Base-by-base conservation (phyloP, 192 early-diverging fungal species). In the Coemansia sp. region DNA sequence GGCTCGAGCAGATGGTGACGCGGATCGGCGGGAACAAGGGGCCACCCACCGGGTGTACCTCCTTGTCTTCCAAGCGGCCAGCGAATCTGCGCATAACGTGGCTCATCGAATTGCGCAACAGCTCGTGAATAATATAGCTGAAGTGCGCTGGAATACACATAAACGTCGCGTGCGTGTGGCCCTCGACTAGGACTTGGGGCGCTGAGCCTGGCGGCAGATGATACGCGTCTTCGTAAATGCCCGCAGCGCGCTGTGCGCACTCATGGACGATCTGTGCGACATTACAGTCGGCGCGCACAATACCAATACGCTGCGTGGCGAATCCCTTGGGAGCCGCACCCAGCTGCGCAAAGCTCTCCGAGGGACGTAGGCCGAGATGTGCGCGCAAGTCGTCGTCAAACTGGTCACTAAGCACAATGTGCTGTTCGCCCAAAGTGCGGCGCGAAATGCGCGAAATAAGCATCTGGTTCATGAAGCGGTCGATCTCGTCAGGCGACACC, bases 91-190 rank as follows among this genome's bases (percentile, higher is more conserved):
- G 72, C 66, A 92, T 86, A 23, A 93, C 93, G 62, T 87, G 86
- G 45, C 87, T 77, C 85, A 95, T 92, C 41, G 90, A 87, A 84
- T 96, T 96, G 68, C 91, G 90, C 64, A 98, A 76, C 48, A 98
- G 78, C 84, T 98, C 95, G 62, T 92, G 95, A 19, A 98, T 61
- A 41, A 98, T 92, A 73, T 97, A 95, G 80, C 95, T 94, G 63
- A 97, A 89, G 64, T 98, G 95, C 44, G 94, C 96, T 8, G 95
- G 93, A 61, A 99, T 96, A 74, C 96, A 99, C 68, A 91, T 89
- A 74, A 99, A 94, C 25, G 85, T 80, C 7, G 92, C 91, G 51
- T 90, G 86, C 0, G 80, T 72, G 67, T 89, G 79, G 8, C 93
- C 94, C 70, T 93, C 91, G 15, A 96, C 73, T 2, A 89, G 50